These are phyloP conservation scores for Uronychia binucleata DNA, from an alignment of 73 alveolate genomes.

Conservation along the genomic window DNA sequence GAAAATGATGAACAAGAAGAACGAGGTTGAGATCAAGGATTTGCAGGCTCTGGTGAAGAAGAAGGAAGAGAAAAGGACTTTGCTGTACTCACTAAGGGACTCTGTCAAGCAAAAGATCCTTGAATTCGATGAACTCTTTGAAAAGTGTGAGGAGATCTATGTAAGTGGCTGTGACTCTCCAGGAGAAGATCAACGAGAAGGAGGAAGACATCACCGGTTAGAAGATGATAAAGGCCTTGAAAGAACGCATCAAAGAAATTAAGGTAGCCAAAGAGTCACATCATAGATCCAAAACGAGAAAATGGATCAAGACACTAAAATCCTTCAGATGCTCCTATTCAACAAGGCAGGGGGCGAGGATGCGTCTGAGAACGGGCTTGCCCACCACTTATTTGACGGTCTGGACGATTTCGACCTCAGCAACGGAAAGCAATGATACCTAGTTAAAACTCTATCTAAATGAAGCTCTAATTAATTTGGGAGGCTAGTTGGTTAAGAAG, in stretches of 20 bases:
- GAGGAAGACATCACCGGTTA: not conserved
- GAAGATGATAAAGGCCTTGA: not conserved
- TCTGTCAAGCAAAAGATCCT: constrained; percentile 13
- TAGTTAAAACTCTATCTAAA: too few relatives aligned
- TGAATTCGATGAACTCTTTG: constrained; percentile 12
- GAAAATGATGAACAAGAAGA: not conserved
- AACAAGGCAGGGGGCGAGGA: not conserved
- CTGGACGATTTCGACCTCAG: constrained; percentile 2
- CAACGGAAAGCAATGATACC: not conserved
- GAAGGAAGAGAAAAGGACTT: not conserved
- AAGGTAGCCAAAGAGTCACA: not conserved
- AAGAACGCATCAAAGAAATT: not conserved
- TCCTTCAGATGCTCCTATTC: not conserved
- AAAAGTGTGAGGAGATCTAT: constrained; percentile 5
- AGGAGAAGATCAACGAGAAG: not conserved
- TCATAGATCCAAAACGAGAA: not conserved
- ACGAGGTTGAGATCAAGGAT: not conserved
- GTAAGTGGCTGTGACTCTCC: not conserved
- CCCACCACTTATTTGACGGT: constrained; percentile 38
- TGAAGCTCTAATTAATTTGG: too few relatives aligned
- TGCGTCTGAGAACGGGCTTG: constrained; percentile 1
- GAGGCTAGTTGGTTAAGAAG: too few relatives aligned
- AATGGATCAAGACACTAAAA: not conserved
- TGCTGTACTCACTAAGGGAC: constrained; percentile 9
- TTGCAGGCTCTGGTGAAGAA: not conserved